Base-by-base conservation (phyloP, 805 yeast species). In the Zygoascus flipseniorum region DNA sequence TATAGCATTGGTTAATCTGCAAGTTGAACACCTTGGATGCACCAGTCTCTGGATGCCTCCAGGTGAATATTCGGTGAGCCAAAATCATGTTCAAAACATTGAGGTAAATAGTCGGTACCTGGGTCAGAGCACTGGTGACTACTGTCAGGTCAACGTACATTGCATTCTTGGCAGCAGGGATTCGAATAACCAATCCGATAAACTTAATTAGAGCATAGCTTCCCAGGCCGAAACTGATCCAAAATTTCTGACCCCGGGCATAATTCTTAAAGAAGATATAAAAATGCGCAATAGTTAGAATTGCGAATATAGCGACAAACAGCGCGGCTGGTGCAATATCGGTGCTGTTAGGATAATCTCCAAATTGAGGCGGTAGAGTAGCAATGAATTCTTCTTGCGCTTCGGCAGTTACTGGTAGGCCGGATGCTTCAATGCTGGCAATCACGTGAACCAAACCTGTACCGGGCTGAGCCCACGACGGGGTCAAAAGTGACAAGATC, bases 21-120 rank as follows among this genome's bases (percentile, higher is more conserved):
- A 56, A 54, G 78, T 83, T 78, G 61, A 85, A 80, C 39, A 71
- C 54, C 41, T 13, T 16, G 45, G 76, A 66, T 19, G 79, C 74
- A 41, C 89, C 90, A 10, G 82, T 76, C 51, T 79, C 82, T 8
- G 92, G 90, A 63, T 85, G 90, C 64, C 83, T 73, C 87, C 89
- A 83, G 6, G 88, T 83, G 68, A 83, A 83, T 26, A 85, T 70
- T 65, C 90, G 76, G 65, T 84, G 89, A 2, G 87, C 87, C 51
- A 85, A 68, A 19, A 83, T 77, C 66, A 83, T 72, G 62, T 81
- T 82, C 61, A 81, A 72, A 2, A 85, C 76, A 32, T 80, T 79
- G 46, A 85, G 64, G 31, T 80, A 63, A 14, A 82, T 77, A 18
- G 81, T 74, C 2, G 89, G 81, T 9, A 82, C 69, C 57, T 81